phyloP scores from a whole-genome alignment of 2,329 filamentous ascomycete species.

The Fusarium sp. region DNA sequence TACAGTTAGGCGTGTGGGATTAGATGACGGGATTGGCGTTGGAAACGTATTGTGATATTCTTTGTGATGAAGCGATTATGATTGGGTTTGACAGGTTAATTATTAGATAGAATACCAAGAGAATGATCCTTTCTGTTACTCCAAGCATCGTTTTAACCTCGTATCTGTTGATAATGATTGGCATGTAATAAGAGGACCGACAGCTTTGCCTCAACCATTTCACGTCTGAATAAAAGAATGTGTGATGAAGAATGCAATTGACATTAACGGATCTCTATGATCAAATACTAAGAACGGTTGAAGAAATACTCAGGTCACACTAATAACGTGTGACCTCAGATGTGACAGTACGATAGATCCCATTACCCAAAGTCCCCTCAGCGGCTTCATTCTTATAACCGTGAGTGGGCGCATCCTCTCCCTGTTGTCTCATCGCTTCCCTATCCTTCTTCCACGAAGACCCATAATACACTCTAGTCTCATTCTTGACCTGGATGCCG shows the following conservation, averaged over 20 bases:
- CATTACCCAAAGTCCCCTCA: not conserved
- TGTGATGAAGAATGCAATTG: not conserved
- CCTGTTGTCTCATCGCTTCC: not conserved
- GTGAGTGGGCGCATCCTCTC: no score
- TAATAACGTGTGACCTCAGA: not conserved
- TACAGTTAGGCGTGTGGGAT: constrained; percentile 6
- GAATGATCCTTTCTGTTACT: not conserved
- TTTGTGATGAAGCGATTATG: constrained; percentile 35
- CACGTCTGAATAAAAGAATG: not conserved
- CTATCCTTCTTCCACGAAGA: not conserved
- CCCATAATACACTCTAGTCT: constrained; percentile 34
- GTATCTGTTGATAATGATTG: no score
- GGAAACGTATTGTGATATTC: constrained; percentile 36
- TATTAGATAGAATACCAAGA: constrained; percentile 34
- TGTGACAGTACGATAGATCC: not conserved
- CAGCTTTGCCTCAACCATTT: not conserved
- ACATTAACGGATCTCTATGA: not conserved
- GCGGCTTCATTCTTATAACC: not conserved
- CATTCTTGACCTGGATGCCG: constrained; percentile 37
- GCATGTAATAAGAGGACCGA: no score
- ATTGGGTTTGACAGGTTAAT: constrained; percentile 11
- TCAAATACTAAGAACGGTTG: not conserved
- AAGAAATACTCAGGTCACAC: not conserved
- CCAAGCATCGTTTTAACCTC: no score
- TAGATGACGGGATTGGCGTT: constrained; percentile 31